Percentiles rank a stretch among this genome's conserved stretches.
Evolutionary conservation across 208 protist genomes (phyloP).

Genomic region (Herpetomonas tarakana): DNA sequence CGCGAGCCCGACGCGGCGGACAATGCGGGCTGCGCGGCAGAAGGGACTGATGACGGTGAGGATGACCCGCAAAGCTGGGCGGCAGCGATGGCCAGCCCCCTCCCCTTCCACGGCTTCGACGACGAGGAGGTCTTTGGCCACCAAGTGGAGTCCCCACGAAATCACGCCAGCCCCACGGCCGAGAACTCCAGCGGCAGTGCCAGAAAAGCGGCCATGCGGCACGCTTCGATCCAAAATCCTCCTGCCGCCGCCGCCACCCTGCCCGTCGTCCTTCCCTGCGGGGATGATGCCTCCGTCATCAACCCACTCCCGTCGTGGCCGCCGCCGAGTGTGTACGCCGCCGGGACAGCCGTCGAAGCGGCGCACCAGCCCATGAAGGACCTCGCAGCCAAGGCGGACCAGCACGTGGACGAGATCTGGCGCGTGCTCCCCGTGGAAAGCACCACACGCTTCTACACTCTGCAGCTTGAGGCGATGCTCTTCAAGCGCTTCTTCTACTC

Average conservation of each 20-base stretch:
- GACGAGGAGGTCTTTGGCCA: not conserved
- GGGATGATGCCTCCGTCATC: not conserved
- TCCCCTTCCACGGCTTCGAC: not conserved
- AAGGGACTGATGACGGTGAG: not conserved
- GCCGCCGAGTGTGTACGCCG: not conserved
- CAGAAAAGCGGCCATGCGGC: no score
- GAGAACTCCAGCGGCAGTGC: not conserved
- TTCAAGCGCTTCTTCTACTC: conserved; percentile 59
- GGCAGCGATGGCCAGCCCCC: no score
- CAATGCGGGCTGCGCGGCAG: no score
- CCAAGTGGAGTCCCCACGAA: not conserved
- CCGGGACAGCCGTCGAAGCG: not conserved
- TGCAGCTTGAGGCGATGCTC: conserved; percentile 48
- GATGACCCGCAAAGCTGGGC: not conserved
- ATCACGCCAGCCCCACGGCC: not conserved
- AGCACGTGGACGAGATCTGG: conserved; percentile 12
- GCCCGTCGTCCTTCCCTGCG: not conserved
- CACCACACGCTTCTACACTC: conserved; percentile 5
- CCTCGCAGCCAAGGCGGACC: not conserved
- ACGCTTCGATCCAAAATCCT: no score
- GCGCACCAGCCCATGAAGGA: not conserved
- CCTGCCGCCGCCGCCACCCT: not conserved
- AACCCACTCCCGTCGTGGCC: not conserved
- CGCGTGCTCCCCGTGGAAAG: not conserved
- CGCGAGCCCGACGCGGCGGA: not conserved